Evolutionary conservation across 106 monocot genomes (phyloP).

Genomic region (Allium sativum): DNA sequence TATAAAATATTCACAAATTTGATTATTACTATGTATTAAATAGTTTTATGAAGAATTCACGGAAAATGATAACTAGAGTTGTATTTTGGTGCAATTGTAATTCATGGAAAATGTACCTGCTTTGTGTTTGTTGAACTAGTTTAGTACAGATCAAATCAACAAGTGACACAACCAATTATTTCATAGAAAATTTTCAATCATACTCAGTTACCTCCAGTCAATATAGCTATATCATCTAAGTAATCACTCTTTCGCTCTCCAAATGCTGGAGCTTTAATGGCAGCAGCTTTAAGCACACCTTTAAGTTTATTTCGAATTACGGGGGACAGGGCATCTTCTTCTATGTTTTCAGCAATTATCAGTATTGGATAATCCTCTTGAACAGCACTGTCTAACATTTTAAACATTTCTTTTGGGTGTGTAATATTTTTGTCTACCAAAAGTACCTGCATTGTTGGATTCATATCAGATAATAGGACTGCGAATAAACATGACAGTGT

Average conservation of each 20-base stretch:
- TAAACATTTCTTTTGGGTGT: conserved; percentile 55
- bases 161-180: background rate
- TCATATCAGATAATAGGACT: conserved; percentile 5
- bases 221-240: conserved; percentile 76
- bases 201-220: conserved; percentile 65
- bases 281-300: conserved; percentile 66
- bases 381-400: conserved; percentile 57
- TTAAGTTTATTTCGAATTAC: conserved; percentile 83
- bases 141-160: background rate
- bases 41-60: no score
- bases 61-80: no score
- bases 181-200: background rate
- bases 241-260: conserved; percentile 81
- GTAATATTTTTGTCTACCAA: conserved; percentile 84
- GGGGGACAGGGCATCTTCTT: conserved; percentile 59
- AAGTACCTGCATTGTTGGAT: conserved; percentile 49
- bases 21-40: no score
- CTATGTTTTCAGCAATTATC: conserved; percentile 68
- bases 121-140: no score
- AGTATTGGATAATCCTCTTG: conserved; percentile 75
- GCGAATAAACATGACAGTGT: background rate
- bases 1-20: no score
- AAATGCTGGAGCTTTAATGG: conserved; percentile 86
- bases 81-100: no score
- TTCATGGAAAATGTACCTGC: no score